phyloP scores from a whole-genome alignment of 2,329 filamentous ascomycete species.

The Phyllosticta capitalensis region DNA sequence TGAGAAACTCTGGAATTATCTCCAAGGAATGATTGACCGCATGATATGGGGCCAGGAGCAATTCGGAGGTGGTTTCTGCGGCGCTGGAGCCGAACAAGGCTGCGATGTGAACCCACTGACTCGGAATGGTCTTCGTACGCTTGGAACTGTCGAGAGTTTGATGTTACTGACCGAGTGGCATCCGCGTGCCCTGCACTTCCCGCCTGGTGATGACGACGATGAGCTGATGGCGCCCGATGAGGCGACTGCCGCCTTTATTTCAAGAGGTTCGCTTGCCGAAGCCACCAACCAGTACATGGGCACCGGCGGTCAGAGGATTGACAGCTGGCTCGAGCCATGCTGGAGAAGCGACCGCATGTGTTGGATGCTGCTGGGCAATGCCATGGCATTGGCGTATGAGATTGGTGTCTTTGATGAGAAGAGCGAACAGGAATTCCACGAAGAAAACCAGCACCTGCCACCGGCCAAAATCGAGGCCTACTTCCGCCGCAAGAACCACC shows the following conservation, averaged over 20 bases:
- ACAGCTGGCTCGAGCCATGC: constrained; percentile 92
- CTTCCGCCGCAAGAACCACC: constrained; percentile 66
- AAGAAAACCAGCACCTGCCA: constrained; percentile 25
- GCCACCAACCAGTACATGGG: constrained; percentile 32
- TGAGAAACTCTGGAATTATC: constrained; percentile 88
- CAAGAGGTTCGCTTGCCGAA: constrained; percentile 4
- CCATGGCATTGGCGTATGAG: constrained; percentile 82
- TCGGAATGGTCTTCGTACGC: constrained; percentile 64
- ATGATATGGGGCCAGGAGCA: constrained; percentile 95
- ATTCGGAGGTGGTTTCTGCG: constrained; percentile 80
- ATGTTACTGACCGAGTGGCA: constrained; percentile 97
- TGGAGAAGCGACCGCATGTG: constrained; percentile 90
- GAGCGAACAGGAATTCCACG: constrained; percentile 53
- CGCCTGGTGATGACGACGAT: constrained; percentile 58
- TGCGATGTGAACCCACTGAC: constrained; percentile 54
- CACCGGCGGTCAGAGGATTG: constrained; percentile 75
- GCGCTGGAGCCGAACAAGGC: constrained; percentile 57
- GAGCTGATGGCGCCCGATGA: constrained; percentile 55
- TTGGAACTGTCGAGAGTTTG: constrained; percentile 89
- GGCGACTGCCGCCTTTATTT: constrained; percentile 24
- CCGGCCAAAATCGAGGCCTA: constrained; percentile 61
- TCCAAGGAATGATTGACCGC: constrained; percentile 89
- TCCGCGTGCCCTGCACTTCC: constrained; percentile 87
- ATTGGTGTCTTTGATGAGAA: constrained; percentile 92
- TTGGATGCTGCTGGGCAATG: constrained; percentile 93